Conservation (phyloP, 2,329 filamentous ascomycete genomes). For the Penicillium vulpinum region DNA sequence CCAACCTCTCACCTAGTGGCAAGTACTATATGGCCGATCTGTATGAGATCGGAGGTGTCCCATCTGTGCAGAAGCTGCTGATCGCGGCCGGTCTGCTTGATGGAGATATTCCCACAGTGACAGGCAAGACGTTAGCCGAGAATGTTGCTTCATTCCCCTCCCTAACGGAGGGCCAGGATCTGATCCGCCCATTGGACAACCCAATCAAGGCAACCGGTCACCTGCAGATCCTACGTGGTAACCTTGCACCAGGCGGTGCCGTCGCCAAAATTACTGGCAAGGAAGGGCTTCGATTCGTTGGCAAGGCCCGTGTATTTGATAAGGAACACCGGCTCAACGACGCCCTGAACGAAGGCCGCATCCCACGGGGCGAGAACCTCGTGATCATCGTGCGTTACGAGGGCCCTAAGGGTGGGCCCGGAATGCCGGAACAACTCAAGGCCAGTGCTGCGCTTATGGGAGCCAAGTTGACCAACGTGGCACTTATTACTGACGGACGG, state of each 20-base stretch:
- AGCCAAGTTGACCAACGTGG: slow-evolving; percentile 80
- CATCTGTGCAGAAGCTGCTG: slow-evolving; percentile 80
- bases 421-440: slow-evolving; percentile 94
- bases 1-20: slow-evolving; percentile 80
- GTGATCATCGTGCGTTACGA: slow-evolving; percentile 92
- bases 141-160: slow-evolving; percentile 77
- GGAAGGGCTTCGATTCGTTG: slow-evolving; percentile 79
- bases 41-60: slow-evolving; percentile 81
- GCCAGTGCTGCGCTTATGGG: slow-evolving; percentile 91
- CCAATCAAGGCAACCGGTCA: slow-evolving; percentile 87
- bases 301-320: slow-evolving; percentile 79
- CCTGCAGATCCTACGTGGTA: slow-evolving; percentile 82
- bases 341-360: slow-evolving; percentile 70
- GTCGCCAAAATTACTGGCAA: slow-evolving; percentile 98
- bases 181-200: slow-evolving; percentile 77
- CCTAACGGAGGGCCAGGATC: slow-evolving; percentile 73
- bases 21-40: slow-evolving; percentile 87
- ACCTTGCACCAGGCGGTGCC: slow-evolving; percentile 82
- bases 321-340: slow-evolving; percentile 77
- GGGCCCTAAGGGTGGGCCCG: slow-evolving; percentile 87
- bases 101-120: slow-evolving; percentile 76
- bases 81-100: slow-evolving; percentile 74
- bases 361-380: slow-evolving; percentile 74
- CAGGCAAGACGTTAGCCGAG: slow-evolving; percentile 77
- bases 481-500: slow-evolving; percentile 86